Evolutionary conservation across 208 protist species (phyloP), one percentile per base, ranked within the genome.

Genomic region (Blastocrithidia nonstop): DNA sequence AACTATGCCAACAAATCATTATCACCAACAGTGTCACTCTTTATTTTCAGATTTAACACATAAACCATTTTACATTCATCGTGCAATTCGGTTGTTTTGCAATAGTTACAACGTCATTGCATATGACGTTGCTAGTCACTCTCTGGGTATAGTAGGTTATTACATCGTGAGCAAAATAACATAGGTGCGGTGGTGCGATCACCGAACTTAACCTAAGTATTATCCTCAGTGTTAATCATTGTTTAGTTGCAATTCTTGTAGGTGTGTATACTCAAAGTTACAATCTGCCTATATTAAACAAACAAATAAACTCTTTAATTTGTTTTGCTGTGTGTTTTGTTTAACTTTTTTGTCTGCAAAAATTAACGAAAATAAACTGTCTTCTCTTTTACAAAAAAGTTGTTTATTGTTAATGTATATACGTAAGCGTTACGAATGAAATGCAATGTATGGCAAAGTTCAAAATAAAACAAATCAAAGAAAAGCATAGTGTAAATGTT

Each of bases 71-170:
- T 82, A 35, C 61, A 73, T 21, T 88, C 74, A 33, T 84, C 66
- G 54, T 84, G 68, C 29, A 68, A 44, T 55, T 85, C 85, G 6
- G 70, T 74, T 16, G 66, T 79, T 16, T 69, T 71, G 67, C 85
- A 93, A 64, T 72, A 85, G 57, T 81, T 86, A 54, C 85, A 93
- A 11, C 71, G 74, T 77, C 80, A 93, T 21, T 62, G 24, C 66
- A 94, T 76, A 20, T 54, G 56, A 21, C 65, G 46, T 32, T 69
- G 53, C 1, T 50, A 45, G 36, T 76, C 71, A 27, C 67, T 70
- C 39, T 88, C 73, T 7, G 86, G 86, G 52, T 91, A 94, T 6
- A 94, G 67, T 6, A 90, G 61, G 52, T 94, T 94, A 48, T 57
- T 83, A 61, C 86, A 94, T 1, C 54, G 48, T 23, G 66, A 54